Conservation (phyloP, 2,329 filamentous ascomycete species). For the Malbranchea zuffiana region DNA sequence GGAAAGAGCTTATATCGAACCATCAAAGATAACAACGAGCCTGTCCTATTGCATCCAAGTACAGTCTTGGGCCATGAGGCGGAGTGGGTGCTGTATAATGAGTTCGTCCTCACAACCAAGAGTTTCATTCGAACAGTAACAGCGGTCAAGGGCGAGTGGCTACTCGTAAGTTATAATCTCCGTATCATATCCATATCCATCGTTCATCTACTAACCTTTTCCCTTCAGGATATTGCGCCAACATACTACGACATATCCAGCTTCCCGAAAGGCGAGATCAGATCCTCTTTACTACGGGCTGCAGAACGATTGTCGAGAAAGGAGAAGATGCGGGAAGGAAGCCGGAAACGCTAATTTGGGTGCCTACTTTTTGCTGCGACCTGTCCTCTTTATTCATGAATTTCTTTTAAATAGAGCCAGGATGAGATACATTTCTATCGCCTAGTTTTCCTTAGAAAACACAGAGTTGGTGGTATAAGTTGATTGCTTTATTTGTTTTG, state of each 20-base stretch:
- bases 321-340: slow-evolving; percentile 37
- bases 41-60: slow-evolving; percentile 82
- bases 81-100: slow-evolving; percentile 97
- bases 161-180: slow-evolving; percentile 54
- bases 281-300: slow-evolving; percentile 49
- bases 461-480: no score
- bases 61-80: slow-evolving; percentile 79
- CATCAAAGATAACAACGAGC: slow-evolving; percentile 83
- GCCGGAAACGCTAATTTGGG: slow-evolving; percentile 27
- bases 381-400: no score
- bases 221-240: slow-evolving; percentile 71
- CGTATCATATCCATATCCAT: background rate
- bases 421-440: no score
- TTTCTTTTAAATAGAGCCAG: no score
- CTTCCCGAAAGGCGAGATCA: slow-evolving; percentile 79
- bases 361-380: no score
- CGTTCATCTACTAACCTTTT: slow-evolving; percentile 23
- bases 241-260: slow-evolving; percentile 77
- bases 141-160: slow-evolving; percentile 84
- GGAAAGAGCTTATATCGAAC: slow-evolving; percentile 82
- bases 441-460: no score
- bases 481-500: no score
- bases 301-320: slow-evolving; percentile 46
- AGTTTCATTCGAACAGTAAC: slow-evolving; percentile 96
- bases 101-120: slow-evolving; percentile 95